These are phyloP conservation scores for Pichia sp. DNA, from an alignment of 1,139 yeast species.

Conservation along the genomic window DNA sequence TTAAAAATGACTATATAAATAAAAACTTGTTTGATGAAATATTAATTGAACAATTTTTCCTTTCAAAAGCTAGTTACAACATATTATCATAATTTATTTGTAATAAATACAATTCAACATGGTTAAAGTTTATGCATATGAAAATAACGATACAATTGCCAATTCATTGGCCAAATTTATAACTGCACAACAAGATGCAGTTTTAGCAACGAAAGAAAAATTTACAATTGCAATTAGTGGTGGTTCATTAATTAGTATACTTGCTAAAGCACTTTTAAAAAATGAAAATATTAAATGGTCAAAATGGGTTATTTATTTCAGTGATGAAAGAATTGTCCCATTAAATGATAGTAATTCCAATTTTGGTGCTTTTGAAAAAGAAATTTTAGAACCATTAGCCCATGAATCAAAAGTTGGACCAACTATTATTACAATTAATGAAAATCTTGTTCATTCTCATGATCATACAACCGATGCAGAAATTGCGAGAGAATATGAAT, in stretches of 20 bases:
- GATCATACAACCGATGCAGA: conserved; percentile 45
- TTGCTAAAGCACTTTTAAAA: conserved; percentile 64
- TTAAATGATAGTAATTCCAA: conserved; percentile 62
- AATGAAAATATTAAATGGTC: conserved; percentile 52
- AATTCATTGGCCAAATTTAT: conserved; percentile 51
- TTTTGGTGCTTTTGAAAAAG: conserved; percentile 54
- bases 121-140: conserved; percentile 43
- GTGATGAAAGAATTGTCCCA: conserved; percentile 70
- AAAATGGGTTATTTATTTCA: conserved; percentile 65
- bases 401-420: conserved; percentile 30
- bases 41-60: background rate
- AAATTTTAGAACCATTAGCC: conserved; percentile 44
- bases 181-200: conserved; percentile 47
- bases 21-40: too few relatives aligned
- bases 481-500: conserved; percentile 48
- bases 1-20: too few relatives aligned
- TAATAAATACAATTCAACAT: conserved; percentile 10
- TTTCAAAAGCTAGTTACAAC: background rate
- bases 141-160: conserved; percentile 54
- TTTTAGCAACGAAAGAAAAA: conserved; percentile 34
- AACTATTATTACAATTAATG: conserved; percentile 46
- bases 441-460: conserved; percentile 37
- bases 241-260: conserved; percentile 77
- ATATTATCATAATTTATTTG: background rate
- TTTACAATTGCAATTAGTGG: conserved; percentile 85